Evolutionary conservation across 257 asterid genomes (phyloP).

Genomic region (Primulina eburnea): DNA sequence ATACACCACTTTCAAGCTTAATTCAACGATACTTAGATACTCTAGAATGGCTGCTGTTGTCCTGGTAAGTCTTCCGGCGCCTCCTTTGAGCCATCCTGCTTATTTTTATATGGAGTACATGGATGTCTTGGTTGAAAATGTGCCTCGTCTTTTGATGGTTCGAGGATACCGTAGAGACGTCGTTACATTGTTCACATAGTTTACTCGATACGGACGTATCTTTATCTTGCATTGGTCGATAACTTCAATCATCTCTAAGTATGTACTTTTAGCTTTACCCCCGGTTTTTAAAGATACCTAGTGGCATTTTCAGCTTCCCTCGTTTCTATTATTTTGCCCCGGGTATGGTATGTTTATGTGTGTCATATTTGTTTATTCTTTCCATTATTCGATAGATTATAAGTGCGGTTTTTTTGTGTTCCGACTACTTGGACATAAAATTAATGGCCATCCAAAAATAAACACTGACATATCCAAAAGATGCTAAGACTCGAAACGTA

Average conservation of each 20-base stretch:
- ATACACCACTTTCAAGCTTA: conserved; percentile 78
- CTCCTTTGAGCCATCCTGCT: conserved; percentile 81
- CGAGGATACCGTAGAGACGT: conserved; percentile 94
- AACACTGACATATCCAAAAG: too few relatives aligned
- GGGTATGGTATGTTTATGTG: not conserved
- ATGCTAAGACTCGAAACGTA: too few relatives aligned
- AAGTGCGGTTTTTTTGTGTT: too few relatives aligned
- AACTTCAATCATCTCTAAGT: conserved; percentile 10
- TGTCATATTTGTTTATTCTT: not conserved
- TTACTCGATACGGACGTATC: not conserved
- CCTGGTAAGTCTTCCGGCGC: conserved; percentile 93
- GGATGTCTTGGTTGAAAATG: conserved; percentile 93
- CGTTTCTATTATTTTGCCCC: not conserved
- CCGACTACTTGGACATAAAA: too few relatives aligned
- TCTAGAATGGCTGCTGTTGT: conserved; percentile 98
- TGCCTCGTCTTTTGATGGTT: conserved; percentile 90
- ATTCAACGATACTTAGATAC: conserved; percentile 70
- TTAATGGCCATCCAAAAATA: too few relatives aligned
- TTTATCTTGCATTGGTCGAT: conserved; percentile 1
- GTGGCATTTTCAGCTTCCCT: not conserved
- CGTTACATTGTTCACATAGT: conserved; percentile 88
- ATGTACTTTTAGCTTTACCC: not conserved
- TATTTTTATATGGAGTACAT: conserved; percentile 94
- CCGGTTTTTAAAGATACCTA: not conserved
- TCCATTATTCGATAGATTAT: not conserved